phyloP scores from a whole-genome alignment of 2,329 filamentous ascomycete species.

The Fusarium agapanthi region DNA sequence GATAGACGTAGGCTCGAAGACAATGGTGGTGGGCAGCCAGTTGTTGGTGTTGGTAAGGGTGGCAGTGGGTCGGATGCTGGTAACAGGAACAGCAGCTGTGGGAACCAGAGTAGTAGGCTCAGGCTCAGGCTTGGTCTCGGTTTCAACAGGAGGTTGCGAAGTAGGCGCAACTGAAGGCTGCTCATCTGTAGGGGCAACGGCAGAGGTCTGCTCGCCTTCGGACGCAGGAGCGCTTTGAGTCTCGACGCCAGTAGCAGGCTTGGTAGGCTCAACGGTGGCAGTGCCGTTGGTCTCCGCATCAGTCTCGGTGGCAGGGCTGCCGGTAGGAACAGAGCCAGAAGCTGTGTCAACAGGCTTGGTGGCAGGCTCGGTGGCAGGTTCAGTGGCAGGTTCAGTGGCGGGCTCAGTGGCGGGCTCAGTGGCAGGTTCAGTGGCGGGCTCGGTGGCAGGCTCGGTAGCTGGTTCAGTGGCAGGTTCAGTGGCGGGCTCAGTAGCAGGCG shows the following conservation, averaged over 20 bases:
- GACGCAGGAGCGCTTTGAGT: constrained; percentile 11
- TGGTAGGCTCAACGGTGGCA: constrained; percentile 17
- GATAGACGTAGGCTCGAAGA: constrained; percentile 58
- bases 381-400: constrained; percentile 9
- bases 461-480: neutral
- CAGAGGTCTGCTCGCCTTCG: constrained; percentile 4
- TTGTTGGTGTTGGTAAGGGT: constrained; percentile 55
- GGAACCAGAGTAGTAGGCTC: constrained; percentile 33
- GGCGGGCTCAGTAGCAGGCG: constrained; percentile 18
- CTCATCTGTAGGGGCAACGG: constrained; percentile 1
- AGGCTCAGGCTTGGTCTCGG: constrained; percentile 12
- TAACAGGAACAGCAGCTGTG: constrained; percentile 42
- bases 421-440: neutral
- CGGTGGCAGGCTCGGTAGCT: constrained; percentile 18
- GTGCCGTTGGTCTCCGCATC: constrained; percentile 25
- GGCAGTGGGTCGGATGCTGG: constrained; percentile 54
- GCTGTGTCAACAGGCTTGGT: constrained; percentile 15
- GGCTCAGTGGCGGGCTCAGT: constrained; percentile 13
- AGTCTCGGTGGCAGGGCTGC: constrained; percentile 16
- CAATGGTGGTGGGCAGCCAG: constrained; percentile 69
- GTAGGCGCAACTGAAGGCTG: constrained; percentile 25
- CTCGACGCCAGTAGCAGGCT: constrained; percentile 1
- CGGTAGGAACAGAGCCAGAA: neutral
- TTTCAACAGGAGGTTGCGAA: constrained; percentile 15
- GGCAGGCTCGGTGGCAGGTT: neutral